phyloP scores from a whole-genome alignment of 495 filamentous ascomycete species.

The Schizothecium vesticola region DNA sequence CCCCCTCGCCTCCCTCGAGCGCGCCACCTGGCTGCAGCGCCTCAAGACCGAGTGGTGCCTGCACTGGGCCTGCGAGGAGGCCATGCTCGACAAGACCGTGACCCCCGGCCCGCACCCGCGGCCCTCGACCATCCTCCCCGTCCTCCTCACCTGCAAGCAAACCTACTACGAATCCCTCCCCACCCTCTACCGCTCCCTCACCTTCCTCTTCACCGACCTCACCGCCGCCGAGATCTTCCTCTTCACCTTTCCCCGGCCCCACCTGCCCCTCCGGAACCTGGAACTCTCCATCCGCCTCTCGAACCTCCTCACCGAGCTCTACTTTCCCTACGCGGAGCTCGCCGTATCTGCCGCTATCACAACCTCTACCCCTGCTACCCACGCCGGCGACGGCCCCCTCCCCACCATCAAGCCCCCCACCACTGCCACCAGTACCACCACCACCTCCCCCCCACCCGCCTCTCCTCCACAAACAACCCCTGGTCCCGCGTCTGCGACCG shows the following conservation, averaged over 20 bases:
- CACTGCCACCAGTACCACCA: no score
- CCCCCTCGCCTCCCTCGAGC: not conserved
- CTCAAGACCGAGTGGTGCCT: slow-evolving; percentile 22
- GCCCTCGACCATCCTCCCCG: slow-evolving; percentile 15
- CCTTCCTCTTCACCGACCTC: slow-evolving; percentile 28
- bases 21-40: slow-evolving; percentile 10
- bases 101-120: not conserved
- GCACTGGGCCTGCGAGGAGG: slow-evolving; percentile 26
- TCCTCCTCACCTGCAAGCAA: slow-evolving; percentile 26
- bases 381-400: not conserved
- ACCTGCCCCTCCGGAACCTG: slow-evolving; percentile 12
- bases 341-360: not conserved
- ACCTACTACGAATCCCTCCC: slow-evolving; percentile 26
- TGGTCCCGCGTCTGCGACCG: slow-evolving; percentile 22
- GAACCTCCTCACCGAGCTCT: slow-evolving; percentile 24
- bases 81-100: not conserved
- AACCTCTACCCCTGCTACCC: no score
- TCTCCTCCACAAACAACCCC: slow-evolving; percentile 18
- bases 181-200: slow-evolving; percentile 19
- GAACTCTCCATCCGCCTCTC: slow-evolving; percentile 21
- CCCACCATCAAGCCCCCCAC: not conserved
- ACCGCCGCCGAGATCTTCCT: slow-evolving; percentile 16
- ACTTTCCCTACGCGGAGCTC: slow-evolving; percentile 13
- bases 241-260: slow-evolving; percentile 2
- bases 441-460: not conserved